phyloP scores from a whole-genome alignment of 2,329 filamentous ascomycete species.

The Phaeosphaeriaceae sp. region DNA sequence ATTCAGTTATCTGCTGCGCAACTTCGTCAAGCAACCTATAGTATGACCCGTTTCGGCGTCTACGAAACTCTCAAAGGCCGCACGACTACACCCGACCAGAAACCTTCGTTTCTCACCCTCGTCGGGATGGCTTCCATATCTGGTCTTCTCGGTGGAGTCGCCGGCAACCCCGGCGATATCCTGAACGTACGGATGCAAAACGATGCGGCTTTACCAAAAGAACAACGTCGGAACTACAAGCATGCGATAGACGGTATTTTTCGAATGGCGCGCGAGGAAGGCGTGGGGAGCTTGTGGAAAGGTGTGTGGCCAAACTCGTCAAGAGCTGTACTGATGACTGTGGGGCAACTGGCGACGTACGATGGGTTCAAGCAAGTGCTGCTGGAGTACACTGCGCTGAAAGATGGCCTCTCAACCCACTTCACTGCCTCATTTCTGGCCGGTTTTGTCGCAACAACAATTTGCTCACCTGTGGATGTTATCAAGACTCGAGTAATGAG shows the following conservation, averaged over 20 bases:
- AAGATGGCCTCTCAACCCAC: conserved; percentile 75
- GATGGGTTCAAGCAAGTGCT: conserved; percentile 79
- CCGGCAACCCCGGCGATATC: conserved; percentile 93
- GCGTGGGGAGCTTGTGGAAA: conserved; percentile 75
- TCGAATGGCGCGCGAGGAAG: conserved; percentile 88
- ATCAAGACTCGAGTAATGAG: conserved; percentile 91
- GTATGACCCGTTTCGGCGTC: conserved; percentile 92
- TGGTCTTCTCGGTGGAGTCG: conserved; percentile 86
- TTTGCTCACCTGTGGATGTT: conserved; percentile 85
- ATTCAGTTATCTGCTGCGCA: conserved; percentile 83
- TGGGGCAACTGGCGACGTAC: conserved; percentile 82
- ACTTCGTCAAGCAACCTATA: conserved; percentile 91
- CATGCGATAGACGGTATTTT: conserved; percentile 86
- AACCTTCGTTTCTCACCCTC: conserved; percentile 76
- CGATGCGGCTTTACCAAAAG: conserved; percentile 75
- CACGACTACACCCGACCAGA: conserved; percentile 58
- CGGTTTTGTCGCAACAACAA: conserved; percentile 82
- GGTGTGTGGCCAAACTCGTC: conserved; percentile 84
- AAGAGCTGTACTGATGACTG: conserved; percentile 86
- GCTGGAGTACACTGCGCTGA: conserved; percentile 68
- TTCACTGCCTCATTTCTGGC: conserved; percentile 79
- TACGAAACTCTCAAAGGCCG: conserved; percentile 90
- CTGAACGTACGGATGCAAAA: conserved; percentile 99
- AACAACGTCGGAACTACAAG: conserved; percentile 83
- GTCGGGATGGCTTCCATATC: conserved; percentile 82